Conservation (phyloP, 1,139 yeast genomes). For the Pichia cactophila region DNA sequence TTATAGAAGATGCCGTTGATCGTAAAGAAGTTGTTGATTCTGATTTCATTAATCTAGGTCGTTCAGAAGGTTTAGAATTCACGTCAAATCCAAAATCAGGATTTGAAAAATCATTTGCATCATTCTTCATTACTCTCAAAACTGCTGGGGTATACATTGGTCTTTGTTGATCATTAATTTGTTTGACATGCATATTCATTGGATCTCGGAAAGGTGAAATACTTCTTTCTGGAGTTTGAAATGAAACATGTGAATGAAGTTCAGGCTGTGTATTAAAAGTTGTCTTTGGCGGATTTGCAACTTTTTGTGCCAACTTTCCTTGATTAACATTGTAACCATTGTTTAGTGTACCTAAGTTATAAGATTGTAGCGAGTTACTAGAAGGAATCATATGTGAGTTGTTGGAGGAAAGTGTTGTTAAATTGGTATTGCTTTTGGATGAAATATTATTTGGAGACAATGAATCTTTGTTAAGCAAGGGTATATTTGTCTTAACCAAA, state of each 20-base stretch:
- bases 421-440: not conserved
- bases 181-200: constrained; percentile 32
- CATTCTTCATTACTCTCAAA: constrained; percentile 35
- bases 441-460: not conserved
- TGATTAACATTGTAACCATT: not conserved
- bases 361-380: not conserved
- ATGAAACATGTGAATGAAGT: constrained; percentile 6
- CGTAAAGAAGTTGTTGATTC: constrained; percentile 21
- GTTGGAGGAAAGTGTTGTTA: not conserved
- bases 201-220: constrained; percentile 28
- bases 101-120: constrained; percentile 5
- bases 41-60: constrained; percentile 18
- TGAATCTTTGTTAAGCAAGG: not conserved
- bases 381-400: not conserved
- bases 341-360: not conserved
- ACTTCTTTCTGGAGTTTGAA: constrained; percentile 18
- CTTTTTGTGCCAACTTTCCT: not conserved
- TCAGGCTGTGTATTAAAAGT: not conserved
- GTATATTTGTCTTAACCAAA: not conserved
- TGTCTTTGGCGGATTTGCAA: not conserved
- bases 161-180: constrained; percentile 64
- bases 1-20: constrained; percentile 21
- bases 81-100: constrained; percentile 10
- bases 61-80: constrained; percentile 6
- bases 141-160: constrained; percentile 92